A percentile compares a stretch with the other conserved stretches of the same genome.
Conservation (phyloP, 805 yeast species). For the Middelhovenomyces tepae region DNA sequence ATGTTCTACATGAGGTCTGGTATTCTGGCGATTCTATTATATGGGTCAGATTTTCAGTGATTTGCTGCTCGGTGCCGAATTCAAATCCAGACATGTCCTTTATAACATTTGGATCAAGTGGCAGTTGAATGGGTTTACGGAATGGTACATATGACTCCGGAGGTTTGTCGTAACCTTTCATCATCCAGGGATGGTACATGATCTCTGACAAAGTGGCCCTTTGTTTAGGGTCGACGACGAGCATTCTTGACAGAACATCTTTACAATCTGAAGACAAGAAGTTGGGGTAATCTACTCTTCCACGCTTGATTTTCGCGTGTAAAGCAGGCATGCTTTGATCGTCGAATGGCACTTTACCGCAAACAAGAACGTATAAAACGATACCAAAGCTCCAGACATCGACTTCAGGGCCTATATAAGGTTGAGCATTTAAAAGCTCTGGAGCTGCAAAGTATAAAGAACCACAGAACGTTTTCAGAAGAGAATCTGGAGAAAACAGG, state of each 20-base stretch:
- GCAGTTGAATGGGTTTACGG: conserved; percentile 64
- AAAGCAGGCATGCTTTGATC: conserved; percentile 86
- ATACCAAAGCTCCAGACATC: conserved; percentile 99
- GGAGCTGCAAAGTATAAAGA: conserved; percentile 98
- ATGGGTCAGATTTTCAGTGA: conserved; percentile 45
- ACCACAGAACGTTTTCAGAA: conserved; percentile 92
- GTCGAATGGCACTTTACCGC: conserved; percentile 98
- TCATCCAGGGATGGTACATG: conserved; percentile 90
- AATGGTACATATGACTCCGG: conserved; percentile 67
- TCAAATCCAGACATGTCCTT: conserved; percentile 71
- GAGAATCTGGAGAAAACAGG: conserved; percentile 58
- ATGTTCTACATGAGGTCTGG: conserved; percentile 48
- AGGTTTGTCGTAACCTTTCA: conserved; percentile 69
- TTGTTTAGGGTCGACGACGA: conserved; percentile 78
- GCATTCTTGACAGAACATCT: conserved; percentile 74
- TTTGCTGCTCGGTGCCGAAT: conserved; percentile 58
- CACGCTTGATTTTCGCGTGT: conserved; percentile 89
- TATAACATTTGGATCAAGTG: conserved; percentile 58
- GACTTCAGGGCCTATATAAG: conserved; percentile 93
- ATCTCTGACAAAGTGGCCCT: conserved; percentile 78
- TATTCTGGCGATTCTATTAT: conserved; percentile 61
- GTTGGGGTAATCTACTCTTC: conserved; percentile 84
- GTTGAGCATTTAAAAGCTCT: conserved; percentile 83
- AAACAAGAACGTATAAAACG: conserved; percentile 85
- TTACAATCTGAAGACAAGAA: conserved; percentile 73